Evolutionary conservation across 163 green algal genomes (phyloP).

Genomic region (Chlorella variabilis): DNA sequence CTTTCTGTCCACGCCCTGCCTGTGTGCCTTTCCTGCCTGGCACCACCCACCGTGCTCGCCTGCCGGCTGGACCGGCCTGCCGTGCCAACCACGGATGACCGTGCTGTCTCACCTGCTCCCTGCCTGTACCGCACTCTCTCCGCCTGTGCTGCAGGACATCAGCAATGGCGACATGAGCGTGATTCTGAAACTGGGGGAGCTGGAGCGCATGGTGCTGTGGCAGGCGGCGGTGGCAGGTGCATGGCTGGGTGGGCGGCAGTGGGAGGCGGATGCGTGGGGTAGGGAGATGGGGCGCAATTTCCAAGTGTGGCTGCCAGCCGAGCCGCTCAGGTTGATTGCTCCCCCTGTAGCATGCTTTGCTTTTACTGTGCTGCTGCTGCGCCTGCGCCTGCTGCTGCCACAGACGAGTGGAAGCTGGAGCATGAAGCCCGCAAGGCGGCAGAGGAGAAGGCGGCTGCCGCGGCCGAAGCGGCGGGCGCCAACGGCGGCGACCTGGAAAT

Average conservation of each 20-base stretch:
- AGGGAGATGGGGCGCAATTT: too few species aligned
- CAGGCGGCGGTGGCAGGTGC: conserved; percentile 69
- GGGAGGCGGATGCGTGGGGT: too few species aligned
- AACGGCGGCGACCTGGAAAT: conserved; percentile 21
- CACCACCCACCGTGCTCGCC: too few species aligned
- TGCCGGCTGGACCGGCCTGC: too few species aligned
- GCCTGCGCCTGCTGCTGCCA: too few species aligned
- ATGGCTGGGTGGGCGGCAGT: too few species aligned
- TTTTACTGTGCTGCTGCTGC: neutral
- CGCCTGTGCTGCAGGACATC: conserved; percentile 34
- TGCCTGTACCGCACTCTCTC: neutral
- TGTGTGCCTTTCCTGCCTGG: too few species aligned
- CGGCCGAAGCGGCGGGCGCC: neutral
- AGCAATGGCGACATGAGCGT: conserved; percentile 52
- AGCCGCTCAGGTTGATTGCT: neutral
- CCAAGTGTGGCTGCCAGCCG: neutral
- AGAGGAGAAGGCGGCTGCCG: conserved; percentile 22
- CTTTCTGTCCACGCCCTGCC: too few species aligned
- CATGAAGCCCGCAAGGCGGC: conserved; percentile 8
- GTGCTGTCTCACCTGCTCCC: too few species aligned
- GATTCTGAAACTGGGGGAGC: conserved; percentile 65
- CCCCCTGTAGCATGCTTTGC: too few species aligned
- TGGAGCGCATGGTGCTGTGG: conserved; percentile 74
- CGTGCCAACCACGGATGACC: too few species aligned
- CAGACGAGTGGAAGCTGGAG: conserved; percentile 36